phyloP scores from a whole-genome alignment of 1,284 basidiomycete genomes.

The Ganoderma leucocontextum region DNA sequence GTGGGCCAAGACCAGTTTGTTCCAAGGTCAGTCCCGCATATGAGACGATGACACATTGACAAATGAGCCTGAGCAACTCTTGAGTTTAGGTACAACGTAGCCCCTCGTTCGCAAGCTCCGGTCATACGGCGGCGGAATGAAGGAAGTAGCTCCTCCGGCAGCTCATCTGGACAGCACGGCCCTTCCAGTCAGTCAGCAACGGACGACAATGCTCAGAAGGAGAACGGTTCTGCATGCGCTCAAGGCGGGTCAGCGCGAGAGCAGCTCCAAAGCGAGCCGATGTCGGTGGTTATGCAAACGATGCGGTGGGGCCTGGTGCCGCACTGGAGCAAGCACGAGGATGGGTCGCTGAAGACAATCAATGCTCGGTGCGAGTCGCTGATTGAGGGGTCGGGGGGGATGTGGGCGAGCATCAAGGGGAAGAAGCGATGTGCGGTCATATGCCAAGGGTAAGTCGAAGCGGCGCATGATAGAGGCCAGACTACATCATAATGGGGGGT shows the following conservation, averaged over 20 bases:
- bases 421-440: slow-evolving; percentile 82
- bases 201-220: not conserved
- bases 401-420: slow-evolving; percentile 86
- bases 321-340: slow-evolving; percentile 83
- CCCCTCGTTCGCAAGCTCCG: slow-evolving; percentile 73
- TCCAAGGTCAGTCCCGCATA: slow-evolving; percentile 43
- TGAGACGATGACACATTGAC: not conserved
- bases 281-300: slow-evolving; percentile 60
- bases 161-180: not conserved
- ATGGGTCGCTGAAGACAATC: slow-evolving; percentile 80
- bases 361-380: slow-evolving; percentile 91
- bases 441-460: slow-evolving; percentile 72
- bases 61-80: not conserved
- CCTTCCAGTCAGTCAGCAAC: slow-evolving; percentile 30
- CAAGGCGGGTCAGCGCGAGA: not conserved
- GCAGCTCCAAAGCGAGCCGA: not conserved
- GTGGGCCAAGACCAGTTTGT: slow-evolving; percentile 65
- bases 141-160: not conserved
- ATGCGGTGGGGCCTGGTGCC: slow-evolving; percentile 95
- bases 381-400: slow-evolving; percentile 67
- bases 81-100: slow-evolving; percentile 66
- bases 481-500: not conserved
- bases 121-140: slow-evolving; percentile 58
- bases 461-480: not conserved
- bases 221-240: not conserved